These are phyloP conservation scores for Podochytrium sp. DNA, from an alignment of 192 early-diverging fungal genomes.

Conservation along the genomic window DNA sequence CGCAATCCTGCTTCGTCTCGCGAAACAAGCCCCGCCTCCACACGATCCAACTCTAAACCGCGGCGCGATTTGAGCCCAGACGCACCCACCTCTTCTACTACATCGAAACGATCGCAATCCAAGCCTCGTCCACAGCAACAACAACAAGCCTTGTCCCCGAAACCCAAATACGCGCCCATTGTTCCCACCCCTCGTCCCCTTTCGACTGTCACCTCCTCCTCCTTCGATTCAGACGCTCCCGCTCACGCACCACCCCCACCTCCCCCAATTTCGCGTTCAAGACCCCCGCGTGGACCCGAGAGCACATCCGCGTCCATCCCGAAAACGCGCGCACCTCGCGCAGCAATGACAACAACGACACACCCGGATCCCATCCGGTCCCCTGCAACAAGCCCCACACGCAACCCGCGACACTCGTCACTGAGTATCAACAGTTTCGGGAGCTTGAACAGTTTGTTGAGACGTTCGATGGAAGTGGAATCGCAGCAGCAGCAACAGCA, in stretches of 20 bases:
- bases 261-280: not conserved
- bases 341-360: not conserved
- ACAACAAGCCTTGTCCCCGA: no score
- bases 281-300: slow-evolving; percentile 6
- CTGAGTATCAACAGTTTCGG: not conserved
- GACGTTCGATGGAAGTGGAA: no score
- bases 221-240: not conserved
- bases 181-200: not conserved
- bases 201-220: not conserved
- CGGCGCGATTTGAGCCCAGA: no score
- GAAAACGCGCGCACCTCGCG: no score
- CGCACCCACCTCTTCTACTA: no score
- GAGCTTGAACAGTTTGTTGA: not conserved
- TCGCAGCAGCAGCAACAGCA: not conserved
- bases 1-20: no score
- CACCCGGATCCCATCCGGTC: not conserved
- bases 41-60: no score
- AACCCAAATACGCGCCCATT: no score
- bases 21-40: no score
- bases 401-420: not conserved
- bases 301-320: not conserved
- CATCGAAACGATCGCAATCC: no score
- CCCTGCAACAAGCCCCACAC: not conserved
- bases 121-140: no score
- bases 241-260: not conserved